phyloP scores from a whole-genome alignment of 495 filamentous ascomycete genomes.

The Rusavskia elegans region DNA sequence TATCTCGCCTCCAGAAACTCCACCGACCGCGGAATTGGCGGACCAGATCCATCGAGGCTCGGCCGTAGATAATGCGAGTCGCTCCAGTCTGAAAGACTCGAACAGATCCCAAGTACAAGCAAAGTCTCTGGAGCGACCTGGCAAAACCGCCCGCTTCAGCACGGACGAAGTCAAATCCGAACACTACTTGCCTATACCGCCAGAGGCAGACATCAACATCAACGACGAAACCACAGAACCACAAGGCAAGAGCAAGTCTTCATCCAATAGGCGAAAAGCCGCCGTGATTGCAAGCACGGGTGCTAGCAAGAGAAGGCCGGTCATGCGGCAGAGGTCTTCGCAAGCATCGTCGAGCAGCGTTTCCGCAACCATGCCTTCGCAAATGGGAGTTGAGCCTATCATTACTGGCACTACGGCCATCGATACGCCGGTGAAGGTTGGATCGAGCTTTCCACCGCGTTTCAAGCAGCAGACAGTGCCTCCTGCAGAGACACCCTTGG shows the following conservation, averaged over 20 bases:
- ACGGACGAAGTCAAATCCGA: background rate
- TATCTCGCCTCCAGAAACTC: background rate
- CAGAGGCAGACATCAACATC: background rate
- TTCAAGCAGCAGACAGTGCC: too few relatives aligned
- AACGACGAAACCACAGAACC: background rate
- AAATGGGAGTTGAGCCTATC: background rate
- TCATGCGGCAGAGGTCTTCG: constrained; percentile 29
- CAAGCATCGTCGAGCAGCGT: constrained; percentile 16
- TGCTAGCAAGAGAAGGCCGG: constrained; percentile 23
- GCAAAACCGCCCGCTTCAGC: background rate
- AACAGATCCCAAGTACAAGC: background rate
- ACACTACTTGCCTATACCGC: background rate
- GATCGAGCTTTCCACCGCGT: too few relatives aligned
- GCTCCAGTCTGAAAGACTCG: background rate
- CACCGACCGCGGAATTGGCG: background rate
- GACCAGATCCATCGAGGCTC: background rate
- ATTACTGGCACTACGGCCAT: background rate
- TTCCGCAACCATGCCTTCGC: background rate
- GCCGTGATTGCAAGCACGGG: constrained; percentile 19
- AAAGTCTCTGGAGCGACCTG: background rate
- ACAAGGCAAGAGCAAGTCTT: constrained; percentile 6
- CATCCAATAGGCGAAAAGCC: constrained; percentile 18
- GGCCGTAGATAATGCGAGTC: background rate
- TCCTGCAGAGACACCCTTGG: too few relatives aligned
- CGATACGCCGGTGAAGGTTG: too few relatives aligned